Evolutionary conservation across 306 rosid species (phyloP).

Genomic region (Sicyos baderoa): DNA sequence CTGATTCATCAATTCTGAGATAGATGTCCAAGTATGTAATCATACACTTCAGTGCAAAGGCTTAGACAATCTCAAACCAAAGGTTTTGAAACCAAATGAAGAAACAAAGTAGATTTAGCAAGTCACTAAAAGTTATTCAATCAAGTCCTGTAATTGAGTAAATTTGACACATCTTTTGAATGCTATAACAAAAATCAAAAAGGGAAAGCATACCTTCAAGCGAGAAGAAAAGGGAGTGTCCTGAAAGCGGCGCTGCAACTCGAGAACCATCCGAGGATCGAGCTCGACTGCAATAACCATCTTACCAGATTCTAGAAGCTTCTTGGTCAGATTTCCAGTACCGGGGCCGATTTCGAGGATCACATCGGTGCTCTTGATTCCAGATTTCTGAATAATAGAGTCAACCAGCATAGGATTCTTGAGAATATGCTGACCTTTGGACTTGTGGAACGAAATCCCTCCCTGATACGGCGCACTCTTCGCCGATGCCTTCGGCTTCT

Average conservation of each 20-base stretch:
- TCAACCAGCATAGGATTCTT: conserved; percentile 45
- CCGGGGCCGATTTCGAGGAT: conserved; percentile 58
- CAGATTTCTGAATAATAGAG: conserved; percentile 44
- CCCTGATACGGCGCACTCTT: conserved; percentile 40
- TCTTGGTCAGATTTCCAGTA: conserved; percentile 55
- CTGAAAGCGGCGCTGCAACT: conserved; percentile 66
- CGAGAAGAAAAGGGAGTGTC: conserved; percentile 59
- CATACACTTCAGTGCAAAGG: neutral
- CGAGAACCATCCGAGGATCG: conserved; percentile 93
- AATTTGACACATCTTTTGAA: neutral
- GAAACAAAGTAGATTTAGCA: neutral
- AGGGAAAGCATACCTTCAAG: conserved; percentile 38
- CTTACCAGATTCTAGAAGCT: conserved; percentile 58
- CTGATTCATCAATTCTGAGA: no score
- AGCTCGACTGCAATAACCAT: conserved; percentile 72
- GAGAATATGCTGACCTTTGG: conserved; percentile 55
- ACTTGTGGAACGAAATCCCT: conserved; percentile 49
- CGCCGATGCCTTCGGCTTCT: conserved; percentile 28
- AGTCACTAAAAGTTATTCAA: neutral
- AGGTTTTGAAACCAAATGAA: neutral
- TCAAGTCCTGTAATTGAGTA: neutral
- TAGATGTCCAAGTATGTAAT: no score
- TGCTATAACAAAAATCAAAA: neutral
- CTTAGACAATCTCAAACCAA: neutral
- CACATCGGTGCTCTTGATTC: conserved; percentile 42